A percentile compares a stretch with the other conserved stretches of the same genome.
These are phyloP conservation scores for Trametes elegans DNA, from an alignment of 768 basidiomycete species.

Conservation along the genomic window DNA sequence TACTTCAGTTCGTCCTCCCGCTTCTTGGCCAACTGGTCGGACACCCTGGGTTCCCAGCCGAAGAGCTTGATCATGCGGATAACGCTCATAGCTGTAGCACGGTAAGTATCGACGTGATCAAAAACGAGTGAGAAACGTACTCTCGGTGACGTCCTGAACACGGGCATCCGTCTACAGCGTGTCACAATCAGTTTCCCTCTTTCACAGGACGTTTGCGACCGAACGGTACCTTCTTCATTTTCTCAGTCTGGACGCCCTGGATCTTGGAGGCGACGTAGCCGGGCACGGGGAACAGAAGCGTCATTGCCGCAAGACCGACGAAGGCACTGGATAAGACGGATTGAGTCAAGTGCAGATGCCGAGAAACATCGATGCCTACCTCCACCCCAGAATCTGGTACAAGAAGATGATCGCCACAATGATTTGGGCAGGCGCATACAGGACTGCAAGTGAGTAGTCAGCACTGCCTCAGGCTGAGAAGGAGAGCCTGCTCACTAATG, in stretches of 20 bases:
- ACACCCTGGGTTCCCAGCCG: conserved; percentile 46
- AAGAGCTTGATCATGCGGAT: conserved; percentile 52
- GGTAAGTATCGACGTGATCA: conserved; percentile 7
- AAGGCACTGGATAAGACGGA: conserved; percentile 28
- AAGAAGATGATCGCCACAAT: conserved; percentile 41
- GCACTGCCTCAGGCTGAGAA: background rate
- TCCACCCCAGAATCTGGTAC: conserved; percentile 48
- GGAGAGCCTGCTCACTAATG: conserved; percentile 1
- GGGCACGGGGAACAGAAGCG: conserved; percentile 42
- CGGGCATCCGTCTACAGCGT: conserved; percentile 40
- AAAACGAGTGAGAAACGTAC: conserved; percentile 18
- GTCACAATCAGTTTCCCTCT: background rate
- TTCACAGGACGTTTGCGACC: background rate
- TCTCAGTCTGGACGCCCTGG: conserved; percentile 35
- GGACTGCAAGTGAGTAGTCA: conserved; percentile 5
- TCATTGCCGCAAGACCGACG: conserved; percentile 42
- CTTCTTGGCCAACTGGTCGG: conserved; percentile 49
- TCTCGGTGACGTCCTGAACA: conserved; percentile 43
- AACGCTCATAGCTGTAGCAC: conserved; percentile 30
- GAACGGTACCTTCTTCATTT: conserved; percentile 40
- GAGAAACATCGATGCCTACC: conserved; percentile 26
- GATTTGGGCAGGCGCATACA: conserved; percentile 42
- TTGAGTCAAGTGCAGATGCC: background rate
- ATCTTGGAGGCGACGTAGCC: conserved; percentile 39
- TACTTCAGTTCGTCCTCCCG: conserved; percentile 61